Evolutionary conservation across 257 asterid genomes (phyloP), one percentile per base, ranked within the genome.

Genomic region (Solanum gandarillasii): DNA sequence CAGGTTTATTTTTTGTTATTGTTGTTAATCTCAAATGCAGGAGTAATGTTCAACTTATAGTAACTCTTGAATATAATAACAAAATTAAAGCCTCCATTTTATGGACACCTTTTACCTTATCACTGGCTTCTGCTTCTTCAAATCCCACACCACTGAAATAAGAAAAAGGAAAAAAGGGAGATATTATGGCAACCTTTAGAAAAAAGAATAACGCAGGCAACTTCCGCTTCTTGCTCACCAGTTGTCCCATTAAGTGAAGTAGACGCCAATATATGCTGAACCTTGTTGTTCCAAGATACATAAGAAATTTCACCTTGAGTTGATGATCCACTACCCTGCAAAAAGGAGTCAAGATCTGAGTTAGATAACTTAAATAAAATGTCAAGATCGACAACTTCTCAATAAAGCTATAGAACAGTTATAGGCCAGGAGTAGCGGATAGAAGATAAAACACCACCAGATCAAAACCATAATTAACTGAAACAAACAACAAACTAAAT

Each of bases 291-390:
- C 99, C 99, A 97, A 35, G 99, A 97, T 89, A 97, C 89, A 89
- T 89, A 97, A 32, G 99, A 97, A 89, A 97, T 95, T 93, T 97
- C 99, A 83, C 94, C 98, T 92, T 95, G 99, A 84, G 98, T 87
- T 83, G 98, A 96, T 87, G 98, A 93, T 79, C 97, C 98, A 91
- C 95, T 95, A 82, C 98, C 98, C 99, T 97, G 95, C 43, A 67
- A 74, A 91, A 91, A 32, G 67, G 68, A 43, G 48, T 36, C 46
- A 48, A n/a, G 74, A 87, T 43, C 82, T 73, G 38, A 46, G 23
- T 71, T 12, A 89, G 48, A 58, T n/a, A 27, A 71, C 25, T 36
- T 38, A 29, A 65, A 86, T 18, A 86, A 14, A 72, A 29, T 32
- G 70, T 35, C 43, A 86, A 27, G 41, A 25, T 10, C 83, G 25